Conservation (phyloP, 257 asterid genomes). For the Verbena officinalis region DNA sequence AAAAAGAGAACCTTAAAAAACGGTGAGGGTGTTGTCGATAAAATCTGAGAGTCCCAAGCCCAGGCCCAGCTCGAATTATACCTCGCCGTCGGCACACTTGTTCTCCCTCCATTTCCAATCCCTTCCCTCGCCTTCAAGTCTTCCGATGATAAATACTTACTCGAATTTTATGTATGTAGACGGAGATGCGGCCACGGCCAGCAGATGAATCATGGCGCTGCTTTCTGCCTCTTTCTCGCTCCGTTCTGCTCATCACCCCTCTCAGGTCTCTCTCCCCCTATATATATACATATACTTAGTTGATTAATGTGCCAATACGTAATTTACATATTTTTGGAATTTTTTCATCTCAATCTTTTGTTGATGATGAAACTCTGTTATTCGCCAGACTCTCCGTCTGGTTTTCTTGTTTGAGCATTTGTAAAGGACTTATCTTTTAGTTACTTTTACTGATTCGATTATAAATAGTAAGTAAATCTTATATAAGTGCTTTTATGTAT, state of each 20-base stretch:
- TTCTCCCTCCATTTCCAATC: conserved; percentile 30
- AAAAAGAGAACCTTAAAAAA: too few species aligned
- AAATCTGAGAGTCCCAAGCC: too few species aligned
- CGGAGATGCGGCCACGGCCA: conserved; percentile 30
- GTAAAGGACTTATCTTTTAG: not conserved
- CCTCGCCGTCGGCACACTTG: conserved; percentile 16
- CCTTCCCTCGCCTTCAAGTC: conserved; percentile 34
- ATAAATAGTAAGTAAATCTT: not conserved
- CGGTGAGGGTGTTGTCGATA: too few species aligned
- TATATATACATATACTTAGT: not conserved
- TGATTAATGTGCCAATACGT: too few species aligned
- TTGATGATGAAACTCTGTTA: not conserved
- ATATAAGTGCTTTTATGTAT: not conserved
- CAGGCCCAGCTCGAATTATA: too few species aligned
- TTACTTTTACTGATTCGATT: not conserved
- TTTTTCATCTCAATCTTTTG: not conserved
- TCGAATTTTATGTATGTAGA: not conserved
- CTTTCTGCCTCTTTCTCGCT: conserved; percentile 39
- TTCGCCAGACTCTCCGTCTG: not conserved
- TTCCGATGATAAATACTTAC: not conserved
- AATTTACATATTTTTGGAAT: not conserved
- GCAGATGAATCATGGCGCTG: conserved; percentile 50
- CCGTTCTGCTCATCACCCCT: conserved; percentile 31
- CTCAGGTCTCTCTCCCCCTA: conserved; percentile 44
- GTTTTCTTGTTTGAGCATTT: not conserved